A percentile compares a stretch with the other conserved stretches of the same genome.
These are phyloP conservation scores for Apiotrichum siamense DNA, from an alignment of 1,284 basidiomycete genomes.

Conservation along the genomic window DNA sequence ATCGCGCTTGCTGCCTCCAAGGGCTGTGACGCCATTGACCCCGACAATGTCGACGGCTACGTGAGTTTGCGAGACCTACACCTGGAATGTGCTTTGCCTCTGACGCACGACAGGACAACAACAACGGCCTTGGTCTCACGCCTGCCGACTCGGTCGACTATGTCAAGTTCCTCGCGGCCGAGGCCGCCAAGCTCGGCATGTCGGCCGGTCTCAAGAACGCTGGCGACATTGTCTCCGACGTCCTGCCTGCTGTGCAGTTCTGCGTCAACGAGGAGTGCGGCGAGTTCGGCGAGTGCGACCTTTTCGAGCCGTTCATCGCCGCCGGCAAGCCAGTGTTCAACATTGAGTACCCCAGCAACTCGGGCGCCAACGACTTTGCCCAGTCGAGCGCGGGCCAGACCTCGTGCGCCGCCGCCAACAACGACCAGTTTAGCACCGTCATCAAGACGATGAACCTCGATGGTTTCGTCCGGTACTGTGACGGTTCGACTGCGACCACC, in stretches of 20 bases:
- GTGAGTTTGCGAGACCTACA: conserved; percentile 7
- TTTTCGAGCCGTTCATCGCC: conserved; percentile 22
- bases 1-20: conserved; percentile 30
- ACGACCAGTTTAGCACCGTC: background rate
- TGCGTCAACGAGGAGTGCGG: conserved; percentile 13
- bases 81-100: background rate
- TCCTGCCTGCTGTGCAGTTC: background rate
- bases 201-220: conserved; percentile 37
- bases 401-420: background rate
- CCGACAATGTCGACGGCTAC: conserved; percentile 40
- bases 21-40: conserved; percentile 45
- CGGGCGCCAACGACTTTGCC: conserved; percentile 13
- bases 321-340: conserved; percentile 30
- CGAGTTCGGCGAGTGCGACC: conserved; percentile 24
- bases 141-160: conserved; percentile 31
- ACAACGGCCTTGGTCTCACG: conserved; percentile 8
- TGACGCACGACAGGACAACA: background rate
- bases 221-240: conserved; percentile 7
- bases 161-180: conserved; percentile 28
- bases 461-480: conserved; percentile 5
- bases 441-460: conserved; percentile 11
- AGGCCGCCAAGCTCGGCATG: conserved; percentile 19
- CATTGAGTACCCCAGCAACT: conserved; percentile 19
- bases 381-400: background rate
- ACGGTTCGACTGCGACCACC: background rate